Conservation (phyloP, 441 rosid genomes). For the Mallotus japonicus region DNA sequence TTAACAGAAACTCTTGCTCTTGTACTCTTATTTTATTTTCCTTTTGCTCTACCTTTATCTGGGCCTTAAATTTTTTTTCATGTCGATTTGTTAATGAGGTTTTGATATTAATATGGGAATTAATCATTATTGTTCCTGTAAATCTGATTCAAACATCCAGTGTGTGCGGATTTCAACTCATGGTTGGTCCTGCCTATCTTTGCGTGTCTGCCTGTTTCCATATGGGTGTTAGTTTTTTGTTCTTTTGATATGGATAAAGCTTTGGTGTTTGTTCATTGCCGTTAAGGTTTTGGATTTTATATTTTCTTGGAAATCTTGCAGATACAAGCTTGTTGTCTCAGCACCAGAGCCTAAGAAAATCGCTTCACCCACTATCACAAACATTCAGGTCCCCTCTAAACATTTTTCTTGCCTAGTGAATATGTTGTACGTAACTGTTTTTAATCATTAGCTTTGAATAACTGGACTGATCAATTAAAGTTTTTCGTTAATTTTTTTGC, state of each 20-base stretch:
- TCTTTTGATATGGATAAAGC: conserved; percentile 15
- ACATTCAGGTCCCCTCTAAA: conserved; percentile 69
- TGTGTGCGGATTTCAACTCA: neutral
- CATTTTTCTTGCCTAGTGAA: conserved; percentile 1
- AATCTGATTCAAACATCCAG: conserved; percentile 1
- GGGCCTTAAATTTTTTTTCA: neutral
- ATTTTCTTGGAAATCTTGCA: conserved; percentile 35
- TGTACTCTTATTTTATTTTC: neutral
- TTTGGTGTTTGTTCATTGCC: neutral
- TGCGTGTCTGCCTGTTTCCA: neutral
- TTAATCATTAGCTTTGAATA: no score
- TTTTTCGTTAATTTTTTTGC: no score
- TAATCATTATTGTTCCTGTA: neutral
- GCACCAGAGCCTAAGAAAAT: conserved; percentile 81
- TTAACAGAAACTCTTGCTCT: no score
- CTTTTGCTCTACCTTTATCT: neutral
- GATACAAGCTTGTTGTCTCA: conserved; percentile 81
- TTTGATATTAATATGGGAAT: neutral
- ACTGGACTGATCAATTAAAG: no score
- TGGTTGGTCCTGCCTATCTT: neutral
- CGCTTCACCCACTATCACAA: conserved; percentile 72
- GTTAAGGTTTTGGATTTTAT: conserved; percentile 6
- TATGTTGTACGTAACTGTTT: neutral
- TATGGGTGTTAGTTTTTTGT: conserved; percentile 1
- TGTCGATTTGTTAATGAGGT: neutral